Base-by-base conservation (phyloP, 192 early-diverging fungal genomes). In the Geranomyces michiganensis region DNA sequence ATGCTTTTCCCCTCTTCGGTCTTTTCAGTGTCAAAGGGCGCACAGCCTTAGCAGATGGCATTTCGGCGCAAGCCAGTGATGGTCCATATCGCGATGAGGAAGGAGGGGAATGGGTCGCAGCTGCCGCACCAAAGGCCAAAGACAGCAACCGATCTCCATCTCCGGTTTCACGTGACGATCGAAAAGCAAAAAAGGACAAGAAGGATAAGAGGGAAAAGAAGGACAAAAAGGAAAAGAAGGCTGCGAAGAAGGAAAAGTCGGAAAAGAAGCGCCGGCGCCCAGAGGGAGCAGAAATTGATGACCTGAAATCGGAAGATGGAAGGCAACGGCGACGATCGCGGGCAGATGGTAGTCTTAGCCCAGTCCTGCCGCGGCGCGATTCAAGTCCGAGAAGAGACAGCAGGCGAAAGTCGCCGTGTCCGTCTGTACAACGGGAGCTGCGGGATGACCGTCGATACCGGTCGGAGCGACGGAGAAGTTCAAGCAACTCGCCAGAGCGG, bases 201-300 rank as follows among this genome's bases (percentile, higher is more conserved):
- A 53, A 78, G 31, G 62, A 76, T 49, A 78, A 73, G 68, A 70
- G 78, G 62, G 36, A 73, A 31, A 72, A 76, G 48, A 71, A 73
- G 74, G 41, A 73, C 0, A 53, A 68, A 47, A 75, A 80, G 45
- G 53, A 74, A 30, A 70, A 73, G 26, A 69, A 66, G 63, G 71
- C 41, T 30, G 10, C 22, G 46, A 61, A 47, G 33, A 76, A 69
- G 67, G 62, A 76, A 65, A 67, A 65, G 60, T 62, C 66, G 65
- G 32, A 65, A 30, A 70, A 68, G 67, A 65, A 53, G 56, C 27
- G 36, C 47, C 36, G 36, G 10, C 36, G 36, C 36, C 36, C 5
- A 41, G 36, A 41, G 36, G 36, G 36, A 41, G 36, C 36, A 3
- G 36, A 36, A 41, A 15, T 41, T 19, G 56, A 59, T 17, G 56